Evolutionary conservation across 179 eudicot genomes (phyloP), one percentile per base, ranked within the genome.

Genomic region (Corrigiola litoralis): DNA sequence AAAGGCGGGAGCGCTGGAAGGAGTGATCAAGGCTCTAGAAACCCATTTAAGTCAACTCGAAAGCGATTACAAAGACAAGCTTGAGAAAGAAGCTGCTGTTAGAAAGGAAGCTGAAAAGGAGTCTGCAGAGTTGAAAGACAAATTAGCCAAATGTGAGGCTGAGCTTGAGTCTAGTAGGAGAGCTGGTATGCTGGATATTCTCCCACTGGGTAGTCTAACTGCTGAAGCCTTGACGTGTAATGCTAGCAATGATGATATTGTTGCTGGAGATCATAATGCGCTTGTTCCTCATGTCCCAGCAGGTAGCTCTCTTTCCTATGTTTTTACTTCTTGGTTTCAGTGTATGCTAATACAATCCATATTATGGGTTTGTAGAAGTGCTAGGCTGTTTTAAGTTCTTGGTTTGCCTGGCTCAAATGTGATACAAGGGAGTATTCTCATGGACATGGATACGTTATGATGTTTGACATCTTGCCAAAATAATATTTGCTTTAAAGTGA

Each of bases 1-100:
- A 73, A 95, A 95, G 80, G 87, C 99, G 21, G 95, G 96, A 66
- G 99, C 87, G 59, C 94, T 95, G 63, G 99, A 92, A 79, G 99
- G 96, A 45, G 97, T 89, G 44, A 87, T 95, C 53, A 92, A 87
- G 81, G 99, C 99, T 61, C 71, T 95, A 75, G 99, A 95, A 74
- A 89, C 86, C 37, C 97, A 88, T 77, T 72, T 79, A 70, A 83
- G 79, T 81, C 92, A 95, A 82, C 75, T 82, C 40, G 96, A 92
- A 78, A 81, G 68, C 67, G 96, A 89, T 66, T 87, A 82, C 74
- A 87, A 95, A 77, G 96, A 80, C 65, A 87, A 72, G 80, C 86
- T 92, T 68, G 92, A 88, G 65, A 92, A 79, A 66, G 97, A 95
- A 77, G 74, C 57, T 52, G 72, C 87, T 33, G 73, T 84, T 46